Evolutionary conservation across 192 early-diverging fungal species (phyloP).

Genomic region (Pilobolus umbonatus): DNA sequence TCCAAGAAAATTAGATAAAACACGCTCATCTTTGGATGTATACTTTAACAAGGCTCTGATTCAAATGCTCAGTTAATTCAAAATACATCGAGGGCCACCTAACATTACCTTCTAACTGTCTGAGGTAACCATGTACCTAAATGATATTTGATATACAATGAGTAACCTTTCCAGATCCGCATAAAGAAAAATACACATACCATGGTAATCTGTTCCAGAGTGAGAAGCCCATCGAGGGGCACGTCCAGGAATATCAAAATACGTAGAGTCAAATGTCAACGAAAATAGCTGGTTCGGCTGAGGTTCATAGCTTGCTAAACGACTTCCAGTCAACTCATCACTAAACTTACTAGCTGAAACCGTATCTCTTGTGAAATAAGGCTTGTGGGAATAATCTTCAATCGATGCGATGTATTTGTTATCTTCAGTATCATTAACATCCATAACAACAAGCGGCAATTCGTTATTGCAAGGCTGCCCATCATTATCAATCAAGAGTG

Average conservation of each 20-base stretch:
- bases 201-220: slow-evolving; percentile 90
- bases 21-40: slow-evolving; percentile 68
- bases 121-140: slow-evolving; percentile 85
- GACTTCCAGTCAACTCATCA: slow-evolving; percentile 40
- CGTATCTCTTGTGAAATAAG: slow-evolving; percentile 58
- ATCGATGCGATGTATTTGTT: slow-evolving; percentile 48
- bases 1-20: slow-evolving; percentile 91
- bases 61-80: background rate
- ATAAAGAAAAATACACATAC: slow-evolving; percentile 22
- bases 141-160: background rate
- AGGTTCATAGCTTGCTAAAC: slow-evolving; percentile 60
- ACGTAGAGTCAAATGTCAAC: slow-evolving; percentile 71
- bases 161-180: background rate
- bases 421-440: slow-evolving; percentile 4
- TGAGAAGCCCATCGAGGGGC: slow-evolving; percentile 91
- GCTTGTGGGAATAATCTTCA: slow-evolving; percentile 63
- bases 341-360: slow-evolving; percentile 48
- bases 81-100: too few relatives aligned
- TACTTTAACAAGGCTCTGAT: slow-evolving; percentile 68
- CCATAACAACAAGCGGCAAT: slow-evolving; percentile 24
- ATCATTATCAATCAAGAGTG: slow-evolving; percentile 33
- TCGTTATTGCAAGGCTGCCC: background rate
- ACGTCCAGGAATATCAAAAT: slow-evolving; percentile 87
- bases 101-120: slow-evolving; percentile 60
- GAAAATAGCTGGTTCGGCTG: slow-evolving; percentile 68